A percentile compares a stretch with the other conserved stretches of the same genome.
phyloP scores from a whole-genome alignment of 148 eudicot genomes.

The Rhododendron henanense region DNA sequence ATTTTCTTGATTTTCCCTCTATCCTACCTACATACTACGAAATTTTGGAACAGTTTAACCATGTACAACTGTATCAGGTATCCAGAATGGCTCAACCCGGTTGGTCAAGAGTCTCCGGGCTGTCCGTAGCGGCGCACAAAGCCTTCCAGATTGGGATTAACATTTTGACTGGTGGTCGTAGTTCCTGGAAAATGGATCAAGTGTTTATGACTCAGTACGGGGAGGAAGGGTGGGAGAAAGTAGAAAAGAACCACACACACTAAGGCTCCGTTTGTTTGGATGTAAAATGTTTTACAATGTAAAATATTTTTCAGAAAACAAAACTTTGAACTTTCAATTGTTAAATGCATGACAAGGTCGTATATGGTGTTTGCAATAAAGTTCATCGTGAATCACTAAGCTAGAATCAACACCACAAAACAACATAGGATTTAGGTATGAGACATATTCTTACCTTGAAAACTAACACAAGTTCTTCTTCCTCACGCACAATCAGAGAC shows the following conservation, averaged over 20 bases:
- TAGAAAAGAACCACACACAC: neutral
- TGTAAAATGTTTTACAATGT: too few species aligned
- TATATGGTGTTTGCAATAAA: neutral
- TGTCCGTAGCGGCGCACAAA: conserved; percentile 44
- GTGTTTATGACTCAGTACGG: neutral
- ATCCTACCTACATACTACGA: neutral
- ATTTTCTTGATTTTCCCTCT: neutral
- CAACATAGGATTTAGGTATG: neutral
- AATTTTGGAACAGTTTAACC: neutral
- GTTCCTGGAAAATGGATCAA: conserved; percentile 38
- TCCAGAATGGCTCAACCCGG: neutral
- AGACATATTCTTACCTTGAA: conserved; percentile 60
- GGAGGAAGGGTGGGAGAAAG: neutral
- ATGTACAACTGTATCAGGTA: neutral
- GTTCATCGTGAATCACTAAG: neutral
- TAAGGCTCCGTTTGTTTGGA: too few species aligned
- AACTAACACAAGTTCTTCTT: conserved; percentile 65
- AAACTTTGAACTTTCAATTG: too few species aligned
- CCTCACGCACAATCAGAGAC: conserved; percentile 66
- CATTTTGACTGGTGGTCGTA: conserved; percentile 69
- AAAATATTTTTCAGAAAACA: too few species aligned
- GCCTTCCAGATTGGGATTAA: conserved; percentile 74
- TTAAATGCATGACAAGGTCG: neutral
- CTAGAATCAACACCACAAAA: neutral
- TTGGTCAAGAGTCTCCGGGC: conserved; percentile 3